Conservation (phyloP, 2,329 filamentous ascomycete genomes). For the Penicillium palitans region DNA sequence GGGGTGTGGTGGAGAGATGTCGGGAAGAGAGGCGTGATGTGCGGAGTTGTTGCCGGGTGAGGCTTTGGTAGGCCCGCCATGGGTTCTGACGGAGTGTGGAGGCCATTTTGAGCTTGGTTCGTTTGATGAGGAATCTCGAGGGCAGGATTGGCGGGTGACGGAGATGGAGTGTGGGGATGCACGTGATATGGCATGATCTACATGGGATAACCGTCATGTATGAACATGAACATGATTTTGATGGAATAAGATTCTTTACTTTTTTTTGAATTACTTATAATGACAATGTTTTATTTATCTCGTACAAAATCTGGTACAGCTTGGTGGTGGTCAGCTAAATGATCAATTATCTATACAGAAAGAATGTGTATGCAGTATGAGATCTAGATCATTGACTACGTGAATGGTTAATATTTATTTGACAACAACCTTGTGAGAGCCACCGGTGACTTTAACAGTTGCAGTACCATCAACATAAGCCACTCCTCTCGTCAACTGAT, state of each 20-base stretch:
- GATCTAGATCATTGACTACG: background rate
- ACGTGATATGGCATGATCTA: constrained; percentile 26
- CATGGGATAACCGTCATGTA: background rate
- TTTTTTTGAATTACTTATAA: background rate
- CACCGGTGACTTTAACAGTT: constrained; percentile 23
- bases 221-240: background rate
- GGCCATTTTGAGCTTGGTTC: constrained; percentile 18
- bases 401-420: background rate
- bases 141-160: constrained; percentile 15
- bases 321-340: background rate
- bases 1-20: constrained; percentile 28
- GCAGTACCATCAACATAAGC: constrained; percentile 23
- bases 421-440: constrained; percentile 26
- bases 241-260: background rate
- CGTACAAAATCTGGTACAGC: background rate
- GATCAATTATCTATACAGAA: background rate
- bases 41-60: constrained; percentile 23
- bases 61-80: constrained; percentile 33
- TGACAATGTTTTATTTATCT: background rate
- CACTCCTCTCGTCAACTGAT: constrained; percentile 19
- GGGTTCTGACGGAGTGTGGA: constrained; percentile 21
- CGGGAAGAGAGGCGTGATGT: constrained; percentile 11
- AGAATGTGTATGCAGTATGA: background rate
- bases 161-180: constrained; percentile 23
- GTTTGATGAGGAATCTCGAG: constrained; percentile 6